Percentiles rank a stretch among this genome's conserved stretches.
These are phyloP conservation scores for Boletus pseudo-olivaceus DNA, from an alignment of 768 basidiomycete genomes.

Conservation along the genomic window DNA sequence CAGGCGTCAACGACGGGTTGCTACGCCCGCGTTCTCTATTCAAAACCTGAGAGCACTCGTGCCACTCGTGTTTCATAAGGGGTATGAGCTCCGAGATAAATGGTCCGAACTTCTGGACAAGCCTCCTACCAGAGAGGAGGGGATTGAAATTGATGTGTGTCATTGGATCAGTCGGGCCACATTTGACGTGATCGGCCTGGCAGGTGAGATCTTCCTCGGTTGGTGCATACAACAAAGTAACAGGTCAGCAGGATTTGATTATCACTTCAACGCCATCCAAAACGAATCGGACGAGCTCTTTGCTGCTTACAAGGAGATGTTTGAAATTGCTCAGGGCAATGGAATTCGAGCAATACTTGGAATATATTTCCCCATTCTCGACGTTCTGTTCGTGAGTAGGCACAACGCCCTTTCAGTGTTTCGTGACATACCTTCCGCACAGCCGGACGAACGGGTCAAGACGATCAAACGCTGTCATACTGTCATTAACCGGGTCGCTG, in stretches of 20 bases:
- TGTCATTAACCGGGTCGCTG: slow-evolving; percentile 68
- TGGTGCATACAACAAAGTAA: slow-evolving; percentile 1
- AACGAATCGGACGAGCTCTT: slow-evolving; percentile 78
- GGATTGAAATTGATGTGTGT: slow-evolving; percentile 62
- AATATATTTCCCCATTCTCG: slow-evolving; percentile 57
- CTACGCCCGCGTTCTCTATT: slow-evolving; percentile 75
- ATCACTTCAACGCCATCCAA: slow-evolving; percentile 80
- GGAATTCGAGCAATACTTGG: slow-evolving; percentile 44
- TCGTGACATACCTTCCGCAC: slow-evolving; percentile 1
- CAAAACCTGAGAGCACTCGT: slow-evolving; percentile 71
- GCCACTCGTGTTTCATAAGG: slow-evolving; percentile 70
- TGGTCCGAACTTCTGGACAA: slow-evolving; percentile 51
- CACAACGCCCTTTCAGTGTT: background rate
- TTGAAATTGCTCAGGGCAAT: slow-evolving; percentile 57
- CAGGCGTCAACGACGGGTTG: slow-evolving; percentile 75
- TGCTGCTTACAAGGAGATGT: slow-evolving; percentile 81
- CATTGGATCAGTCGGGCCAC: slow-evolving; percentile 81
- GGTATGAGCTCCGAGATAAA: slow-evolving; percentile 53
- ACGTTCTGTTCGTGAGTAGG: slow-evolving; percentile 52
- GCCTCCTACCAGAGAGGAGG: slow-evolving; percentile 15
- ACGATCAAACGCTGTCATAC: slow-evolving; percentile 55
- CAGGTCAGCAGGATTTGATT: slow-evolving; percentile 65
- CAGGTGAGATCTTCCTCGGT: slow-evolving; percentile 46
- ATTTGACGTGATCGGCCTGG: slow-evolving; percentile 89
- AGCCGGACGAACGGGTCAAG: slow-evolving; percentile 54